Evolutionary conservation across 148 eudicot genomes (phyloP).

Genomic region (Chenopodium album): DNA sequence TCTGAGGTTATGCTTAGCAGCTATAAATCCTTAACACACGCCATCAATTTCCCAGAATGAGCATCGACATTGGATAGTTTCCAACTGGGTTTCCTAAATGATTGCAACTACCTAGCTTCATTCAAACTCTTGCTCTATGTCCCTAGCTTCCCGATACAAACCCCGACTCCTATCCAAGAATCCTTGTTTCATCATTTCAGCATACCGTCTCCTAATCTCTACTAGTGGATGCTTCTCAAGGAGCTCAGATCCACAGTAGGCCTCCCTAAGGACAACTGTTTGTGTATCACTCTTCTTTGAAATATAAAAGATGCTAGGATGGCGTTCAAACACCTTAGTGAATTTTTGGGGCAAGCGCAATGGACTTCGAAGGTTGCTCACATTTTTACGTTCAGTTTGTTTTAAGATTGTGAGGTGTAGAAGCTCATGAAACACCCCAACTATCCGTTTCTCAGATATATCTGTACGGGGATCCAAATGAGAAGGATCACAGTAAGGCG

Average conservation of each 20-base stretch:
- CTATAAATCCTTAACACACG: neutral
- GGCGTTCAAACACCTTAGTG: constrained; percentile 92
- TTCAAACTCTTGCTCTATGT: constrained; percentile 7
- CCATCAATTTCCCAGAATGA: neutral
- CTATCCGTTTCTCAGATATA: constrained; percentile 81
- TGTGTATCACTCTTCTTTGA: constrained; percentile 74
- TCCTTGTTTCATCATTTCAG: constrained; percentile 61
- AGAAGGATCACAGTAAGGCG: constrained; percentile 68
- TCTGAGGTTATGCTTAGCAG: neutral
- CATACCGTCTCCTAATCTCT: constrained; percentile 56
- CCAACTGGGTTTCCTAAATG: neutral
- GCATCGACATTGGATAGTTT: neutral
- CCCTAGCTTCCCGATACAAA: constrained; percentile 40
- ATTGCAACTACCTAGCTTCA: constrained; percentile 2
- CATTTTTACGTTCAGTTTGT: constrained; percentile 71
- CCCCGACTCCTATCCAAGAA: constrained; percentile 76
- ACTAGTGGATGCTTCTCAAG: constrained; percentile 70
- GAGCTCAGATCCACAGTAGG: constrained; percentile 52
- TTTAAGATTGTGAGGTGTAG: constrained; percentile 65
- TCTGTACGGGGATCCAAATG: constrained; percentile 90
- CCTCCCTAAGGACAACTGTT: constrained; percentile 80
- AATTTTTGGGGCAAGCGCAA: constrained; percentile 79
- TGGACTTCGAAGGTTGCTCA: constrained; percentile 76
- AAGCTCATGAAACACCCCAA: constrained; percentile 91
- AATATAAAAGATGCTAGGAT: constrained; percentile 84